Evolutionary conservation across 139 green algal genomes (phyloP).

Genomic region (Prasinococcaceae sp.): DNA sequence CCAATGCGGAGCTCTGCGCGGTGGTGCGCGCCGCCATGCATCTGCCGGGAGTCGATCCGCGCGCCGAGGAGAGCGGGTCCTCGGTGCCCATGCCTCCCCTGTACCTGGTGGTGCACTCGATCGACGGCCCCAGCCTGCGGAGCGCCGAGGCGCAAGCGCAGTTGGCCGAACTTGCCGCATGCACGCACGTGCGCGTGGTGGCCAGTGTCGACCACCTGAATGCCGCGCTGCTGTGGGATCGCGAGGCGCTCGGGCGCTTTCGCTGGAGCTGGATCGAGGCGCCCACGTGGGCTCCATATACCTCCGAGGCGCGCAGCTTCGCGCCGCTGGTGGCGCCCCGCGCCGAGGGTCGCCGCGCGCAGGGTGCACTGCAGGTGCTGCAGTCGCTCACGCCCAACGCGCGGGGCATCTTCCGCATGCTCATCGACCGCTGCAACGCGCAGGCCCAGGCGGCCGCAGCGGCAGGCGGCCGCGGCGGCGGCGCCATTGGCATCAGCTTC

Average conservation of each 20-base stretch:
- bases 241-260: constrained; percentile 12
- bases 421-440: no score
- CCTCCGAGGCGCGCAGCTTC: background rate
- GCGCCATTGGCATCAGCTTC: constrained; percentile 15
- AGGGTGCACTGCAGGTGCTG: constrained; percentile 50
- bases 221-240: constrained; percentile 57
- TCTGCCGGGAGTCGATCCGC: no score
- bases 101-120: constrained; percentile 67
- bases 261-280: no score
- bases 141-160: constrained; percentile 36
- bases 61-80: no score
- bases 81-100: constrained; percentile 6
- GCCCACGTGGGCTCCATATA: no score
- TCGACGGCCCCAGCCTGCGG: constrained; percentile 52
- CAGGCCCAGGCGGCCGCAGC: no score
- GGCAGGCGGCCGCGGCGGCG: background rate
- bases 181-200: constrained; percentile 43
- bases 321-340: background rate
- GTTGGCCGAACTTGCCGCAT: constrained; percentile 47
- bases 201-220: constrained; percentile 72
- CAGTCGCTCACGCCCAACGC: constrained; percentile 42
- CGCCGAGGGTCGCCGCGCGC: no score
- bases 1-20: no score
- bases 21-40: no score
- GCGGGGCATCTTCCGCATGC: constrained; percentile 48